These are phyloP conservation scores for Eremochloa ophiuroides DNA, from an alignment of 176 grass and related monocot genomes.

Conservation along the genomic window DNA sequence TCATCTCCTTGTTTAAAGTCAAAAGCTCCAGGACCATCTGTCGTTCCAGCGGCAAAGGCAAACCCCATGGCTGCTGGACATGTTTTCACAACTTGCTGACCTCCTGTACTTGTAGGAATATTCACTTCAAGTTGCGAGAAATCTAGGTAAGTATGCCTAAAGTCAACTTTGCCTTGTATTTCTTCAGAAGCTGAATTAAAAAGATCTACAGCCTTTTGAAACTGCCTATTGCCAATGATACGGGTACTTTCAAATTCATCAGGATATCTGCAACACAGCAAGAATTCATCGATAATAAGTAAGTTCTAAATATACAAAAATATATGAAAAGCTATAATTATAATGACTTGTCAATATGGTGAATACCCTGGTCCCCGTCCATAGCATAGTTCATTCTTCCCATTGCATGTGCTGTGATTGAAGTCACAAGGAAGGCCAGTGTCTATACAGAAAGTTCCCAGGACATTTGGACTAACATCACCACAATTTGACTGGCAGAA, in stretches of 20 bases:
- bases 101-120: slow-evolving; percentile 47
- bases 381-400: slow-evolving; percentile 98
- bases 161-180: slow-evolving; percentile 76
- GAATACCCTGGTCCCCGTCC: slow-evolving; percentile 86
- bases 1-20: slow-evolving; percentile 95
- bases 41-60: slow-evolving; percentile 97
- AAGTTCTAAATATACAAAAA: background rate
- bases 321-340: background rate
- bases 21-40: slow-evolving; percentile 95
- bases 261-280: slow-evolving; percentile 66
- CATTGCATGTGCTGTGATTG: slow-evolving; percentile 96
- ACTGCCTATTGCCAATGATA: slow-evolving; percentile 81
- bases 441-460: slow-evolving; percentile 96
- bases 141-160: slow-evolving; percentile 78
- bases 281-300: background rate
- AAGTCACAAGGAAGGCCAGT: slow-evolving; percentile 92
- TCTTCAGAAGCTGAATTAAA: slow-evolving; percentile 80
- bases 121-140: slow-evolving; percentile 76
- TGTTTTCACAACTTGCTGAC: slow-evolving; percentile 62
- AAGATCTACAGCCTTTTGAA: slow-evolving; percentile 77
- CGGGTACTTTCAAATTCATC: slow-evolving; percentile 97
- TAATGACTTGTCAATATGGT: slow-evolving; percentile 7
- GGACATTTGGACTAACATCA: slow-evolving; percentile 97
- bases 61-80: slow-evolving; percentile 96
- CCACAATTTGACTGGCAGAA: slow-evolving; percentile 99